Evolutionary conservation across 202 grass and related monocot genomes (phyloP).

Genomic region (Zoysia matrella): DNA sequence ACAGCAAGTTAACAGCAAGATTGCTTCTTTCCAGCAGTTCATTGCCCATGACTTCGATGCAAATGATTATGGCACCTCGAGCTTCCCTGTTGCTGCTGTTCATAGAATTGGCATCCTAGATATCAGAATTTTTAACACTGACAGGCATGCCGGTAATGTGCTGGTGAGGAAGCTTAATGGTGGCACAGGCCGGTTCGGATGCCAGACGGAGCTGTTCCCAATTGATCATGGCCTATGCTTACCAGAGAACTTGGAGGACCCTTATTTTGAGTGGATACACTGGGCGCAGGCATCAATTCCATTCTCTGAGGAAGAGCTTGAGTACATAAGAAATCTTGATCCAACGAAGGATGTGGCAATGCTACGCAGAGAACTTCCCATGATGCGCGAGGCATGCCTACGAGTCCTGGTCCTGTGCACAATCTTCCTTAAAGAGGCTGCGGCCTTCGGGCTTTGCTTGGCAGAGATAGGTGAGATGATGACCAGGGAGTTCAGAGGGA

Average conservation of each 20-base stretch:
- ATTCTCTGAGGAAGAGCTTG: conserved; percentile 65
- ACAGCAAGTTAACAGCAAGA: conserved; percentile 67
- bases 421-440: conserved; percentile 78
- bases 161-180: conserved; percentile 69
- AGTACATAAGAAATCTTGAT: conserved; percentile 77
- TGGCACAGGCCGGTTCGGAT: conserved; percentile 70
- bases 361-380: conserved; percentile 69
- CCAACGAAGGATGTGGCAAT: conserved; percentile 58
- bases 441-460: conserved; percentile 74
- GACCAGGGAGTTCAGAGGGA: conserved; percentile 75
- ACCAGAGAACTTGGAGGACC: conserved; percentile 90
- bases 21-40: conserved; percentile 91
- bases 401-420: conserved; percentile 76
- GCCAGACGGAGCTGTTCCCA: conserved; percentile 73
- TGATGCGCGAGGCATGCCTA: conserved; percentile 86
- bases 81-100: conserved; percentile 79
- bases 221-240: conserved; percentile 90
- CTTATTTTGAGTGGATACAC: conserved; percentile 96
- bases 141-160: conserved; percentile 84
- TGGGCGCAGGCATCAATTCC: conserved; percentile 63
- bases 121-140: conserved; percentile 91
- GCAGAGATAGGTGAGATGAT: conserved; percentile 89
- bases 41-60: conserved; percentile 81
- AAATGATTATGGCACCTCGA: conserved; percentile 81
- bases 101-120: conserved; percentile 90